phyloP scores from a whole-genome alignment of 1,139 yeast genomes.

The Pichia sorboxylosa region DNA sequence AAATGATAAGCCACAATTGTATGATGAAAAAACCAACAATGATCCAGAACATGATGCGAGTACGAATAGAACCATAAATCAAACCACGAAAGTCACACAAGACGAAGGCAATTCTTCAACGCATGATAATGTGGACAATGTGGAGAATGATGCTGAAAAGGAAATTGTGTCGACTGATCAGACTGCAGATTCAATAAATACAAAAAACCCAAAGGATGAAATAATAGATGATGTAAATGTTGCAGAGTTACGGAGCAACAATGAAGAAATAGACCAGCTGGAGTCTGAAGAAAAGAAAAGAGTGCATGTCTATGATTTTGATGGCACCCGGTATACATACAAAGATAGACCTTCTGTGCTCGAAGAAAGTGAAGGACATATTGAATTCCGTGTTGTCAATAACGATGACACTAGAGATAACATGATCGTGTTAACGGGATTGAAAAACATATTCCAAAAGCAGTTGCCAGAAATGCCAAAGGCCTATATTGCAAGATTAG shows the following conservation, averaged over 20 bases:
- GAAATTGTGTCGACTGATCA: background rate
- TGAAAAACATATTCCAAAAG: constrained; percentile 91
- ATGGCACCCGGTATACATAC: constrained; percentile 74
- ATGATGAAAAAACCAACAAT: no score
- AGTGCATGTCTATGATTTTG: constrained; percentile 45
- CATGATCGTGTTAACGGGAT: constrained; percentile 84
- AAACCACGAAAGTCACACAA: no score
- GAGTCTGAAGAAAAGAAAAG: constrained; percentile 43
- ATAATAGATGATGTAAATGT: constrained; percentile 2
- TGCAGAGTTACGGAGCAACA: constrained; percentile 2
- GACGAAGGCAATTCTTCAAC: background rate
- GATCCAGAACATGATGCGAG: no score
- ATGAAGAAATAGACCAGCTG: background rate
- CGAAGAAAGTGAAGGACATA: constrained; percentile 83
- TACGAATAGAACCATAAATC: no score
- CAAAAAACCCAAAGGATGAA: background rate
- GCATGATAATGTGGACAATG: background rate
- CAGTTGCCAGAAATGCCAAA: constrained; percentile 98
- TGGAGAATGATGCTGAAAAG: background rate
- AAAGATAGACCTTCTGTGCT: constrained; percentile 89
- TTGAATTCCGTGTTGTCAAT: constrained; percentile 91
- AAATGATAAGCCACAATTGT: no score
- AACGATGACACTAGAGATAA: constrained; percentile 83
- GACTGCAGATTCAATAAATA: background rate
- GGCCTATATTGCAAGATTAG: constrained; percentile 88